Evolutionary conservation across 1,139 yeast genomes (phyloP), one percentile per base, ranked within the genome.

Genomic region (Yamadazyma epiphylla): DNA sequence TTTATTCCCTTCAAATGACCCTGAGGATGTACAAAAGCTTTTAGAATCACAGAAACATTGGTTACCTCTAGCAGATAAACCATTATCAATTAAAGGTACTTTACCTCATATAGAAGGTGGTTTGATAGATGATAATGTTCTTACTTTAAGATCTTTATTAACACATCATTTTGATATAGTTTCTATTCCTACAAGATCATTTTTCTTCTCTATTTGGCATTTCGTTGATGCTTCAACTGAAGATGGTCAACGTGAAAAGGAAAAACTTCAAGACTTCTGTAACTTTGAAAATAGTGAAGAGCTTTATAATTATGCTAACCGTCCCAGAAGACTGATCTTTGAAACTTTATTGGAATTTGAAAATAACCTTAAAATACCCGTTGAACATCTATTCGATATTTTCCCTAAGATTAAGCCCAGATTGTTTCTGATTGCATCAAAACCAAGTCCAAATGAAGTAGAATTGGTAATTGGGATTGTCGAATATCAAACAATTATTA

Each of bases 251-350:
- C 65, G 91, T 37, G 96, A 91, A 46, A 64, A 65, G 28, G 94
- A 81, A 32, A 84, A 86, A 46, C 62, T 91, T 28, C 60, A 62
- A 31, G 96, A 91, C 40, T 85, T 94, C 48, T 75, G 83, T n/a
- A 61, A 74, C 11, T 69, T 80, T 32, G 77, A 80, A 31, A 88
- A 84, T 29, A 70, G 76, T 13, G 89, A 89, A 47, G 96, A 86
- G 36, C 57, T 89, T 27, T 89, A 80, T 51, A 80, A 91, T 51
- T 91, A 91, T 53, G 94, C 95, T 11, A 84, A 87, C 49, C 64
- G 97, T 38, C 96, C 98, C 7, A 70, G 96, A 42, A 60, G 99
- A 43, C 88, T 95, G 37, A 73, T 89, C 6, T 53, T 87, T 16
- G 99, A 91, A 53, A 85, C 87, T 0, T 55, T 91, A 8, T 68